Conservation (phyloP, 2,329 filamentous ascomycete species). For the Dendryphion nanum region DNA sequence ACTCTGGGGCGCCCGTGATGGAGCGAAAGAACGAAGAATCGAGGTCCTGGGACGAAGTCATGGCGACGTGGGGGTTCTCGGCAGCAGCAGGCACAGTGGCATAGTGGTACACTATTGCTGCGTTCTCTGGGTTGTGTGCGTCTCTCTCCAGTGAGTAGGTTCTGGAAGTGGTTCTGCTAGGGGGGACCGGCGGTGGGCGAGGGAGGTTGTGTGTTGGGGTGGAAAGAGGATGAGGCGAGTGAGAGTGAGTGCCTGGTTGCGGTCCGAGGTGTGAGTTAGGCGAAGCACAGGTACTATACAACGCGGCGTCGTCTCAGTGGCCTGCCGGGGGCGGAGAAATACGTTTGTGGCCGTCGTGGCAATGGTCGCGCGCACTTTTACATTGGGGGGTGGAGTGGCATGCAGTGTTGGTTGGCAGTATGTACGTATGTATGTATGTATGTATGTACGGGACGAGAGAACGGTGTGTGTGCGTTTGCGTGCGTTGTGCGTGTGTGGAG, state of each 20-base stretch:
- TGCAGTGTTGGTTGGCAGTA: no score
- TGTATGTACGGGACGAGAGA: no score
- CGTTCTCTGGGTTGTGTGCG: background rate
- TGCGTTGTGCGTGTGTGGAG: background rate
- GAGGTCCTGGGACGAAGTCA: constrained; percentile 29
- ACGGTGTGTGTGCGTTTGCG: background rate
- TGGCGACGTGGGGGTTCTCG: constrained; percentile 17
- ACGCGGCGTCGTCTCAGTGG: no score
- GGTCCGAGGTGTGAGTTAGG: no score
- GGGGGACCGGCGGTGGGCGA: background rate
- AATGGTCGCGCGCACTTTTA: background rate
- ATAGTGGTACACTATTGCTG: constrained; percentile 19
- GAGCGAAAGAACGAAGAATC: constrained; percentile 37
- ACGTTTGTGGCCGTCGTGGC: background rate
- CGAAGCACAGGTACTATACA: no score
- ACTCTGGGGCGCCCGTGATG: constrained; percentile 36
- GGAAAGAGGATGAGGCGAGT: no score
- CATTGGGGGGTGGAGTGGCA: background rate
- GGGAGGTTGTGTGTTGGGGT: no score
- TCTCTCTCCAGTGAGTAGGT: no score
- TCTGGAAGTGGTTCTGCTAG: no score
- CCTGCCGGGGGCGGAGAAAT: background rate
- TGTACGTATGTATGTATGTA: no score
- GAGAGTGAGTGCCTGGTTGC: no score
- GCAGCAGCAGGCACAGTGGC: constrained; percentile 26